Evolutionary conservation across 2,329 filamentous ascomycete species (phyloP), one percentile per base, ranked within the genome.

Genomic region (Endoconidiophora polonica): DNA sequence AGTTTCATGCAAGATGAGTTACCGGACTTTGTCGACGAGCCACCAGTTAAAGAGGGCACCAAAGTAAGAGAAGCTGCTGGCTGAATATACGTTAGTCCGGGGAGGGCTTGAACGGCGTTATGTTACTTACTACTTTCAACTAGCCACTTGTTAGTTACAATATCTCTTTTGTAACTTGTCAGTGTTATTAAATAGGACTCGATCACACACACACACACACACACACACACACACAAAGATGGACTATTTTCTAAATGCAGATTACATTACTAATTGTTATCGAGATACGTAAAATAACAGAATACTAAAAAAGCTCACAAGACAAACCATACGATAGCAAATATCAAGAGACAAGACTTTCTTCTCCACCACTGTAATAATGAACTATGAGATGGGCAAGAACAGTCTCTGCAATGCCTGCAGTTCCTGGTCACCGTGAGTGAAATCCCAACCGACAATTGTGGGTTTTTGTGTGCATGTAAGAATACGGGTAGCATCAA

Each of bases 391-490:
- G 29, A 33, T 68, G 2, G 74, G 71, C 48, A 72, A 79, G 61
- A 94, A 94, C 60, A 94, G 93, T 36, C 76, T 74, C 55, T 79
- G 77, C 5, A 82, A 84, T 60, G 85, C 80, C 50, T 86, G 77
- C 48, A 95, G 74, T 57, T 93, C 83, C 50, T 74, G 65, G 56
- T 98, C 88, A 3, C 78, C 82, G 57, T 87, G 86, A 53, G 87
- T 91, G 71, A 96, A 98, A 63, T 98, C 91, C 91, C 91, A 98
- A 0, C 88, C 91, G 0, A 96, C 86, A 59, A 98, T 96, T 14
- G 83, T 79, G 38, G 81, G 81, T 51, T 91, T 86, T 63, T 96
- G 88, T 56, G 84, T 91, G 62, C 90, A 95, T 67, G 88, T 95
- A 49, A 98, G 83, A 57, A 98, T 93, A 58, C 88, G 80, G 20